A percentile compares a stretch with the other conserved stretches of the same genome.
phyloP scores from a whole-genome alignment of 2,329 filamentous ascomycete genomes.

The Calonectria fujianensis region DNA sequence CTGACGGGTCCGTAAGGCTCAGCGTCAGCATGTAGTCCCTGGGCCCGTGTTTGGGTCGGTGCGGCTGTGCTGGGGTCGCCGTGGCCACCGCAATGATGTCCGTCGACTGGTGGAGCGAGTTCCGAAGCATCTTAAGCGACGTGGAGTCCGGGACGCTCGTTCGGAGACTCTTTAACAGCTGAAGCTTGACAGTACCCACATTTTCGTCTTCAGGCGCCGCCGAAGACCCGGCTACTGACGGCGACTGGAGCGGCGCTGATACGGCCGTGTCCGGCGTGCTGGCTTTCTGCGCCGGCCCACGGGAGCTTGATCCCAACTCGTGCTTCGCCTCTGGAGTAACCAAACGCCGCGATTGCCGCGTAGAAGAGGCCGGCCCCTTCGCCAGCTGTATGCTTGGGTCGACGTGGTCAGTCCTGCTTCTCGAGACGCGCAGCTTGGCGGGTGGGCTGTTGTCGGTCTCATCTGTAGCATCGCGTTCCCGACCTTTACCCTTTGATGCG shows the following conservation, averaged over 20 bases:
- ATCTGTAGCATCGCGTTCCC: conserved; percentile 43
- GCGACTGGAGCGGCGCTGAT: conserved; percentile 50
- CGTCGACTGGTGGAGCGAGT: conserved; percentile 67
- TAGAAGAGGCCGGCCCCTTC: conserved; percentile 49
- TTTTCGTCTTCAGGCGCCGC: conserved; percentile 53
- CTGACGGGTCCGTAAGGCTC: conserved; percentile 73
- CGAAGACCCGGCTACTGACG: conserved; percentile 55
- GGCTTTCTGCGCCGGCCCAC: conserved; percentile 45
- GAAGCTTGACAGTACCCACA: conserved; percentile 64
- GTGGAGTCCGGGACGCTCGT: conserved; percentile 72
- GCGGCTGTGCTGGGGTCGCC: conserved; percentile 68
- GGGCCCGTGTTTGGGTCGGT: conserved; percentile 74
- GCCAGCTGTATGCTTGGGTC: conserved; percentile 54
- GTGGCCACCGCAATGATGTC: conserved; percentile 75
- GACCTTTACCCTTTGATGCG: conserved; percentile 47
- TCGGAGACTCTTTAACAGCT: conserved; percentile 68
- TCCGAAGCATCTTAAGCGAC: conserved; percentile 71
- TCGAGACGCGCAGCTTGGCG: conserved; percentile 53
- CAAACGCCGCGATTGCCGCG: conserved; percentile 49
- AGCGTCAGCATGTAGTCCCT: conserved; percentile 77
- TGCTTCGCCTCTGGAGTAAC: conserved; percentile 50
- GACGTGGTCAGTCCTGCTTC: conserved; percentile 51
- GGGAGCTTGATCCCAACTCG: conserved; percentile 51
- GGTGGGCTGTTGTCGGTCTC: conserved; percentile 50
- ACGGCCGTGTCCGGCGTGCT: conserved; percentile 49